These are phyloP conservation scores for Rhytidiadelphus loreus DNA, from an alignment of 225 moss, liverwort and hornwort genomes.

Conservation along the genomic window DNA sequence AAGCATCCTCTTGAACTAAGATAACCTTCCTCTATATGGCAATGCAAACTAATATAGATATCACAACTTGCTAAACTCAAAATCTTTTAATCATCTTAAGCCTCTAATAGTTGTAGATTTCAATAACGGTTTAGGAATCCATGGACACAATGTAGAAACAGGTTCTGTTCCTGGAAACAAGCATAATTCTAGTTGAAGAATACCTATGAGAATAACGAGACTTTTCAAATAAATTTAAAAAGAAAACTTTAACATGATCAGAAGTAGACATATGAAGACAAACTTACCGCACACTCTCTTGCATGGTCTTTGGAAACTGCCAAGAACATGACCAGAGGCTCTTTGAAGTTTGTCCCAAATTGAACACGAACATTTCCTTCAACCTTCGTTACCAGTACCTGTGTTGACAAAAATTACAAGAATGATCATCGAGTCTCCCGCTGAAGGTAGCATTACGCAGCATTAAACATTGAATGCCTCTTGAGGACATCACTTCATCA, in stretches of 20 bases:
- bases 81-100: not conserved
- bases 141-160: not conserved
- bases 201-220: not conserved
- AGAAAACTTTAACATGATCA: not conserved
- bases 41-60: not conserved
- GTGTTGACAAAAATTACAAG: not conserved
- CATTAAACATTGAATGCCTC: not conserved
- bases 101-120: not conserved
- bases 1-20: not conserved
- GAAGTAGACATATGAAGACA: not conserved
- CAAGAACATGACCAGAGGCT: slow-evolving; percentile 60
- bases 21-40: not conserved
- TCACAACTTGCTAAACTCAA: not conserved
- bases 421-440: not conserved
- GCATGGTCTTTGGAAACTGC: slow-evolving; percentile 66
- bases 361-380: slow-evolving; percentile 50
- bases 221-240: not conserved
- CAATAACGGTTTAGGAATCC: not conserved
- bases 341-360: slow-evolving; percentile 67
- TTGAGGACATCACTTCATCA: not conserved
- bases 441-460: not conserved
- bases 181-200: not conserved
- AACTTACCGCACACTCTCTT: slow-evolving; percentile 79
- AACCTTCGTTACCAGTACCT: slow-evolving; percentile 71
- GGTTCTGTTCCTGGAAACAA: not conserved